Evolutionary conservation across 257 asterid genomes (phyloP), one percentile per base, ranked within the genome.

Genomic region (Solanum pimpinellifolium): DNA sequence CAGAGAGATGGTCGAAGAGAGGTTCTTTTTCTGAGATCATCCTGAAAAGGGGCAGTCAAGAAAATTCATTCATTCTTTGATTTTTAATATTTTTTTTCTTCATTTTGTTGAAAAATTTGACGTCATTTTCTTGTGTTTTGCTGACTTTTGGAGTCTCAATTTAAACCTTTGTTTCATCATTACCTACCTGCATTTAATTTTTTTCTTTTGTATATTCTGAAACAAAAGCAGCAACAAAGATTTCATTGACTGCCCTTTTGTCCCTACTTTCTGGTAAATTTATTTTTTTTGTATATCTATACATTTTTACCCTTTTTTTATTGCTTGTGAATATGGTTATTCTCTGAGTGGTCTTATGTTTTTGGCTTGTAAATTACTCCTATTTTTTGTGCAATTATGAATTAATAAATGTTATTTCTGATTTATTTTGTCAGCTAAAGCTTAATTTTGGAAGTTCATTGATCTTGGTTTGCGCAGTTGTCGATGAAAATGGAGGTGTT

Each of bases 1-100:
- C 96, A 93, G 95, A 93, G 91, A 90, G 98, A 88, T 94, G 96
- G 93, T 94, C 98, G 97, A 91, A 85, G 97, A 93, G 97, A 93
- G 86, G 88, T 90, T 90, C 91, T 88, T 91, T 91, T 96, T 94
- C 97, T 96, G 95, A 95, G 98, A 95, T 94, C 98, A 94, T 93
- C 93, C 94, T 92, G 91, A 88, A 90, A 92, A 92, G 93, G 93
- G 97, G 95, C 92, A 91, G 93, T 92, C 94, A 90, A 91, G 90
- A 91, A 44, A 73, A 46, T 89, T 59, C 31, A 83, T 56, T 41
- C 15, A 9, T 41, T 21, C 13, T 83, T 86, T 77, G 66, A 20
- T 59, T 20, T 59, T 20, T 59, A 62, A 37, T 59, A 25, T 27
- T 39, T 85, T 84, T 65, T 85, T 56, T 33, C 87, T 47, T 46